Conservation (phyloP, 2,329 filamentous ascomycete genomes). For the Mycocentrospora acerina region DNA sequence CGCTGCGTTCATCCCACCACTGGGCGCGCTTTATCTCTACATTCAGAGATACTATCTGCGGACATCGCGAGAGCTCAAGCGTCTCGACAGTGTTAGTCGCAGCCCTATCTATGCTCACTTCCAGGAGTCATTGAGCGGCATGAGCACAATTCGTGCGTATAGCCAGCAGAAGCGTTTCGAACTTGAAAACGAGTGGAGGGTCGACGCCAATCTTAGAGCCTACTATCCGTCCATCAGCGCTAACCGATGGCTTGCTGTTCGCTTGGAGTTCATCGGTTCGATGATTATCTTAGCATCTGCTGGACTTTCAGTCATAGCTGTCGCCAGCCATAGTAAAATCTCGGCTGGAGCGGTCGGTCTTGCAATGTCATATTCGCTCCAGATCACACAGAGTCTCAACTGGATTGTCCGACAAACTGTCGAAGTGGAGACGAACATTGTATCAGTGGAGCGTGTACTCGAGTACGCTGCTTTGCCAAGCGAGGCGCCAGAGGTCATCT, state of each 20-base stretch:
- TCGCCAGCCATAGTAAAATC: constrained; percentile 65
- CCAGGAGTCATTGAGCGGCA: constrained; percentile 91
- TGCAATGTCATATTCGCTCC: constrained; percentile 93
- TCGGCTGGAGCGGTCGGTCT: constrained; percentile 80
- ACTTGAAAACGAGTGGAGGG: constrained; percentile 94
- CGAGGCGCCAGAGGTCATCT: constrained; percentile 92
- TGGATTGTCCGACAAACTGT: constrained; percentile 99
- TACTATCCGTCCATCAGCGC: constrained; percentile 96
- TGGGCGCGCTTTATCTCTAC: constrained; percentile 80
- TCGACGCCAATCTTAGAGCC: constrained; percentile 89
- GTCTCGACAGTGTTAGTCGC: constrained; percentile 89
- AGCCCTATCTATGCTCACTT: constrained; percentile 98
- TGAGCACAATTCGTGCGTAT: constrained; percentile 94
- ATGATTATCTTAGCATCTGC: constrained; percentile 89
- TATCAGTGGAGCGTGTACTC: constrained; percentile 94
- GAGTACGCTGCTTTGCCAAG: constrained; percentile 91
- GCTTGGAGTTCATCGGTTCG: constrained; percentile 92
- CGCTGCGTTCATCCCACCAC: constrained; percentile 74
- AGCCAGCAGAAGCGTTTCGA: constrained; percentile 84
- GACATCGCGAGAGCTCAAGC: constrained; percentile 93
- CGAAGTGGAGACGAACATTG: constrained; percentile 99
- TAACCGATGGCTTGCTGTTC: constrained; percentile 85
- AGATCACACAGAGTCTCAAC: constrained; percentile 96
- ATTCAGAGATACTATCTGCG: constrained; percentile 97
- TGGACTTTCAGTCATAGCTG: constrained; percentile 77